Evolutionary conservation across 129 eudicot genomes (phyloP).

Genomic region (Flaveria linearis): DNA sequence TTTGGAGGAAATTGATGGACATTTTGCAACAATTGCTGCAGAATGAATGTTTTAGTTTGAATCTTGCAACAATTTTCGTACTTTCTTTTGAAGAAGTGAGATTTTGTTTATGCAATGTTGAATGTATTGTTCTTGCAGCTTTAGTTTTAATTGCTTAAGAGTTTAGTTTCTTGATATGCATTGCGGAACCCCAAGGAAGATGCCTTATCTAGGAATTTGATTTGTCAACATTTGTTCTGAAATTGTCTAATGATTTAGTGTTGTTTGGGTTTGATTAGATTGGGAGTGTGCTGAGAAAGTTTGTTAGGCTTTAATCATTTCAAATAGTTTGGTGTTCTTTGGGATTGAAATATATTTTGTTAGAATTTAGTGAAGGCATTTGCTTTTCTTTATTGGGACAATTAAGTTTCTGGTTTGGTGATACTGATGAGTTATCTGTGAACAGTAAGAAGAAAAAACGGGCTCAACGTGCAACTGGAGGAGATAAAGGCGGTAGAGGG

Average conservation of each 20-base stretch:
- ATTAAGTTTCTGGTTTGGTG: constrained; percentile 19
- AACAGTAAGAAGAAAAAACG: constrained; percentile 77
- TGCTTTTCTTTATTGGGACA: not conserved
- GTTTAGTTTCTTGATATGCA: not conserved
- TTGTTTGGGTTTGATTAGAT: not conserved
- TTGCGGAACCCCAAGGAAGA: not conserved
- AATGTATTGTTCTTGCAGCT: constrained; percentile 8
- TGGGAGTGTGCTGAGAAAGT: not conserved
- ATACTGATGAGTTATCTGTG: constrained; percentile 16
- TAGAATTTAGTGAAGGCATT: not conserved
- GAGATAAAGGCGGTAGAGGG: constrained; percentile 90
- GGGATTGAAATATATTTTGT: not conserved
- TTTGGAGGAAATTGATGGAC: constrained; percentile 5
- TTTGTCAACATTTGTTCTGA: too few species aligned
- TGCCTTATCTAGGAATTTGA: not conserved
- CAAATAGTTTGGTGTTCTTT: not conserved
- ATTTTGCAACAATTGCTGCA: not conserved
- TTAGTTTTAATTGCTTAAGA: constrained; percentile 8
- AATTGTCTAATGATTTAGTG: not conserved
- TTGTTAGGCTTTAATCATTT: not conserved
- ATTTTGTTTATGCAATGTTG: constrained; percentile 6
- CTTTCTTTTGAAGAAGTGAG: not conserved
- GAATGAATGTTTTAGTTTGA: constrained; percentile 8
- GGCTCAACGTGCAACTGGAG: constrained; percentile 77
- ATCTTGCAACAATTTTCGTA: not conserved